These are phyloP conservation scores for Aspergillus terreus DNA, from an alignment of 2,329 filamentous ascomycete genomes.

Conservation along the genomic window DNA sequence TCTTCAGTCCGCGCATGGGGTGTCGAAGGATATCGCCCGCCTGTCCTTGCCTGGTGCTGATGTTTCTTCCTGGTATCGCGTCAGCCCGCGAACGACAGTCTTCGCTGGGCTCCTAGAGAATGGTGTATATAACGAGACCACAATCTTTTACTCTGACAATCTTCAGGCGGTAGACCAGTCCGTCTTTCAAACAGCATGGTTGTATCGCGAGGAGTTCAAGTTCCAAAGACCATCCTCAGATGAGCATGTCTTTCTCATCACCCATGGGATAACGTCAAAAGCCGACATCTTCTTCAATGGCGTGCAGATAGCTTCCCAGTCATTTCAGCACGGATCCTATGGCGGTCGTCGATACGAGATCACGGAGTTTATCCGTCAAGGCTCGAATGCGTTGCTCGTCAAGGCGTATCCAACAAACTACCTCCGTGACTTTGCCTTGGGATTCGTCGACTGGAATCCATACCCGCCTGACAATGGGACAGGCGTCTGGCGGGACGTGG, in stretches of 20 bases:
- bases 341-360: slow-evolving; percentile 55
- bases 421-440: slow-evolving; percentile 55
- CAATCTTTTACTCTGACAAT: slow-evolving; percentile 56
- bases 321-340: slow-evolving; percentile 55
- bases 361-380: slow-evolving; percentile 37
- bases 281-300: slow-evolving; percentile 62
- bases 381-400: slow-evolving; percentile 52
- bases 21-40: slow-evolving; percentile 31
- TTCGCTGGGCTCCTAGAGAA: slow-evolving; percentile 56
- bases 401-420: slow-evolving; percentile 58
- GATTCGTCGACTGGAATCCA: slow-evolving; percentile 62
- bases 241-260: slow-evolving; percentile 52
- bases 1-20: slow-evolving; percentile 44
- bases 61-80: slow-evolving; percentile 51
- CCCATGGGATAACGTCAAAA: slow-evolving; percentile 58
- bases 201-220: slow-evolving; percentile 55
- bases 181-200: slow-evolving; percentile 55
- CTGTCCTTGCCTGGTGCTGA: slow-evolving; percentile 46
- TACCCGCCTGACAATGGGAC: slow-evolving; percentile 61
- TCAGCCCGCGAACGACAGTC: slow-evolving; percentile 51
- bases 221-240: slow-evolving; percentile 28
- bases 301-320: slow-evolving; percentile 46
- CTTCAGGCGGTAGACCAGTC: slow-evolving; percentile 43
- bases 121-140: slow-evolving; percentile 49
- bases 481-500: slow-evolving; percentile 59